Base-by-base conservation (phyloP, 371 early-diverging fungal species). In the Rhizopus arrhizus region DNA sequence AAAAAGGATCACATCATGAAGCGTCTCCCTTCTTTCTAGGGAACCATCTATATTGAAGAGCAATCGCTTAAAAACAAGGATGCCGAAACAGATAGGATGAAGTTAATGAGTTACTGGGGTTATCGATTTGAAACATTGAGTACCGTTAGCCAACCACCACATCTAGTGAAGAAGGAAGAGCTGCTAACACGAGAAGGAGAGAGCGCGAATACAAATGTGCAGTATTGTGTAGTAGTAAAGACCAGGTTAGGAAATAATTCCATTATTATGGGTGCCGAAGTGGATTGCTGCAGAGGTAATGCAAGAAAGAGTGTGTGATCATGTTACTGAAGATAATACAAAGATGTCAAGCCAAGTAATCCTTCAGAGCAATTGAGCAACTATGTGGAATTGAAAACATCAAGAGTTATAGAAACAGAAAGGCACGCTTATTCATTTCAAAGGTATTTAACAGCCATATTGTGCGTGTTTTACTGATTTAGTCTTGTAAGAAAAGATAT, bases 301-400 rank as follows among this genome's bases (percentile, higher is more conserved):
- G 10, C 6, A 6, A 15, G 1, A 35, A 16, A 57, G 5, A 0
- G 12, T 42, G 53, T 4, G 28, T 10, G 13, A 2, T 34, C 4
- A 3, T 53, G 16, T 5, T 11, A 15, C 43, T 43, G 43, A 43
- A 5, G 12, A 5, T 60, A 15, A 22, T 22, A 22, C 22, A 47
- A 57, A 75, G 83, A 75, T 48, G 59, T 62, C 5, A 79, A 83
- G 62, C 75, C 73, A 8, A 61, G 56, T 22, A 53, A 66, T 43
- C 55, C 62, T 12, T 47, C 36, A 4, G 45, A 72, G 40, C 87
- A 85, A 7, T 70, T 89, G 31, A 60, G 64, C 10, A 71, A 76
- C 45, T 96, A 95, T 60, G 80, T 89, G 9, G 97, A 97, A 65
- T 84, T 97, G 43, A 97, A 97, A 67, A 97, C 97, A 11, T 87